Evolutionary conservation across 495 filamentous ascomycete species (phyloP), one percentile per base, ranked within the genome.

Genomic region (Lasiosphaeria miniovina): DNA sequence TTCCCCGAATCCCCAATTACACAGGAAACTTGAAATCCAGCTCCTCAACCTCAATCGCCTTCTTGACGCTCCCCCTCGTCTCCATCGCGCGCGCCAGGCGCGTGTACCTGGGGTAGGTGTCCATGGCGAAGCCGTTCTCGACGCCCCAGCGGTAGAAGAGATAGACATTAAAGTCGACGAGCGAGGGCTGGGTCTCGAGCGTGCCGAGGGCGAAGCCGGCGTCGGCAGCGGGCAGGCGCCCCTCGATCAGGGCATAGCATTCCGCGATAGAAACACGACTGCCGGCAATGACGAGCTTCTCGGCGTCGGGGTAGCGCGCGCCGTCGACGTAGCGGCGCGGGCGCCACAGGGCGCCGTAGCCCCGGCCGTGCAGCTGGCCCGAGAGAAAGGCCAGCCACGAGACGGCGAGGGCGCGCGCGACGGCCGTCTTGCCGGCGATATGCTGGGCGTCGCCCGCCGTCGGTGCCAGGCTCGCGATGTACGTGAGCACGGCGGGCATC

Each of bases 141-240:
- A 14, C 38, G 38, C 38, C 38, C 38, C 38, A 41, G 15, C 54
- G 54, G n/a, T 32, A 55, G 34, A 55, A 55, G n/a, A 55, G 12
- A 55, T 55, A 55, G n/a, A 55, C 12, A 46, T 55, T 43, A 46
- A 55, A 55, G 41, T 55, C 54, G 7, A 41, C 54, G 38, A 55
- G 36, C 36, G 38, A 45, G 15, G 41, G 14, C 36, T 24, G 33
- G 24, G 24, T 24, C 52, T 45, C 35, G 6, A 9, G 38, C 38
- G 7, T 3, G 38, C 36, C 54, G 24, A 55, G 15, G 6, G 38
- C 54, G 17, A n/a, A 55, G 15, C 38, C 12, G 4, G 15, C 17
- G 4, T 48, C 54, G 8, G 15, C 38, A 2, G 24, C 24, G 24
- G 24, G 24, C 54, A 55, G 31, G 11, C 54, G 36, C 12, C 17